Evolutionary conservation across 2,329 filamentous ascomycete species (phyloP), one percentile per base, ranked within the genome.

Genomic region (Fusarium nurragi): DNA sequence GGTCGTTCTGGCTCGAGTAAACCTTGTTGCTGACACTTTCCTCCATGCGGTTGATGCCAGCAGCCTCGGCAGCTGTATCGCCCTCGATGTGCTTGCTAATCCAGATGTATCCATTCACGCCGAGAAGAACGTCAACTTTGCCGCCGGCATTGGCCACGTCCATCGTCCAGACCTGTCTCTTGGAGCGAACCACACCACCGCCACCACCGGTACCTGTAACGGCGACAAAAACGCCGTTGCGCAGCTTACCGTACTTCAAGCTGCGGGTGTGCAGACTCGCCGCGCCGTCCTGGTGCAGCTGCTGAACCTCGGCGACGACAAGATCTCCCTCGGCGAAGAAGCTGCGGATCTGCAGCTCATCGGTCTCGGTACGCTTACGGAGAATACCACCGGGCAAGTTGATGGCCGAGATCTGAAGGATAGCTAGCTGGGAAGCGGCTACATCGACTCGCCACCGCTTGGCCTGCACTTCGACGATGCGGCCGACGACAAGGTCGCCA

Each of bases 51-150:
- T 93, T 97, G 72, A 97, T 92, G 14, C 78, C 79, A n/a, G 77
- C 76, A n/a, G 81, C 79, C 39, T 84, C 79, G 36, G 77, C 74
- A 37, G 77, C 75, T 6, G 78, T 77, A n/a, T 84, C 83, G 32
- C 84, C 85, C 67, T 91, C 88, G 9, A 90, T 80, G 71, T 97
- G 93, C 80, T 92, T 94, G 77, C 90, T 89, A 73, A 98, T 94
- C 91, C 93, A 99, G 57, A 98, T 93, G 75, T 96, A 98, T 1
- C 95, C 95, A 73, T 99, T 99, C 36, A 99, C 95, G 4, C 95
- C 95, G 1, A 99, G 83, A 49, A 97, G 86, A 9, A 98, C 88
- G 74, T 97, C 92, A 25, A 99, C 86, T 64, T 88, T 89, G 49
- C 86, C 84, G 30, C 85, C 83, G 30, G 84, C 81, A 63, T 82